Evolutionary conservation across 345 rosid species (phyloP), one percentile per base, ranked within the genome.

Genomic region (Camelina hispida): DNA sequence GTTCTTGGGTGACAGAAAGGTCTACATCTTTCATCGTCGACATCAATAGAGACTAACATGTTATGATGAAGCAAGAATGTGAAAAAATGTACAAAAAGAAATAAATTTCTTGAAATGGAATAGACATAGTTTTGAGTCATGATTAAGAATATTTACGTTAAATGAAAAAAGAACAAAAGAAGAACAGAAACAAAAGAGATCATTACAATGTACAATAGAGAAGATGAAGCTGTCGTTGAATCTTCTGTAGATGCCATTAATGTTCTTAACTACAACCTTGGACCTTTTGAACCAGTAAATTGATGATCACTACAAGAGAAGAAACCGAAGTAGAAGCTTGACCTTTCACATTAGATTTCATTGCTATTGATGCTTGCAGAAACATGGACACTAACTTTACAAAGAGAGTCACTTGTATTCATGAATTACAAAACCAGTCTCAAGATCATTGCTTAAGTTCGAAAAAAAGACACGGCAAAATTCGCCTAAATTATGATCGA

Each of bases 141-240:
- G 43, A 78, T 78, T 78, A 78, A 72, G 77, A 66, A 71, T 78
- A 59, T 72, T 40, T 42, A 72, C 77, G 68, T 72, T 72, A 59
- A 25, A 44, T 48, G 56, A 50, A 38, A 77, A 70, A 64, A 37
- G 15, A 70, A 70, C 66, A 77, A 78, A 71, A 35, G 68, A 52
- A 12, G 23, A 52, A 60, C 53, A 43, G 74, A 38, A 50, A 51
- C 28, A 35, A 51, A 10, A 44, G 18, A 22, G 55, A 78, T 72
- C 63, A 78, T 78, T 65, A 59, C 63, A 71, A 71, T 42, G 59
- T 72, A 62, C 77, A 22, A 66, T 43, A 78, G 16, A 72, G 78
- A 43, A 72, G 73, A 66, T 77, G 73, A 72, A 59, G 62, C 23
- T 66, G 77, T 78, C 73, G 73, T 59, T 77, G 72, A 71, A 57